Evolutionary conservation across 2,329 filamentous ascomycete genomes (phyloP).

Genomic region (Ascocoryne sarcoides): DNA sequence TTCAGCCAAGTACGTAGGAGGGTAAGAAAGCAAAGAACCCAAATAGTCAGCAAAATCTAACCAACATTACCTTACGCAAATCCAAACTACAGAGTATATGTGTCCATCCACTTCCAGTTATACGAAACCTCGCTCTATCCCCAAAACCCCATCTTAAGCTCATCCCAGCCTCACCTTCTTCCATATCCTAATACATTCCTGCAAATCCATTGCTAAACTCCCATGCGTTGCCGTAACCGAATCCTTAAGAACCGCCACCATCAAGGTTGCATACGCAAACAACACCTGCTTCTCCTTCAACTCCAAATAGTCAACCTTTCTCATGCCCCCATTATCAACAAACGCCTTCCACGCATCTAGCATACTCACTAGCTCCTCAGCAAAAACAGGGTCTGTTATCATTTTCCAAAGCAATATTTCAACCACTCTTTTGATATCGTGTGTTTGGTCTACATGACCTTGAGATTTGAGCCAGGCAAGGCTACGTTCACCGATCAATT

Average conservation of each 20-base stretch:
- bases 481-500: constrained; percentile 36
- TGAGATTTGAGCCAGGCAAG: constrained; percentile 37
- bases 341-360: constrained; percentile 46
- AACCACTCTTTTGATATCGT: constrained; percentile 33
- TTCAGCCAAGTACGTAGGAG: no score
- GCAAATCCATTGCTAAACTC: constrained; percentile 41
- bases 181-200: constrained; percentile 47
- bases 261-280: constrained; percentile 40
- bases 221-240: constrained; percentile 38
- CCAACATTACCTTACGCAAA: no score
- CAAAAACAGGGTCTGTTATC: constrained; percentile 40
- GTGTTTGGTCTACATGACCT: constrained; percentile 20
- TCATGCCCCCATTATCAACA: constrained; percentile 47
- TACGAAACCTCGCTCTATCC: no score
- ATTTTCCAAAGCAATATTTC: constrained; percentile 43
- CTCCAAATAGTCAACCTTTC: constrained; percentile 34
- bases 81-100: no score
- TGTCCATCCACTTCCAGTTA: no score
- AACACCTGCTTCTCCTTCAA: constrained; percentile 32
- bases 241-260: constrained; percentile 40
- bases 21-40: no score
- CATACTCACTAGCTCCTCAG: constrained; percentile 34
- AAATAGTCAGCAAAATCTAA: no score
- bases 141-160: no score
- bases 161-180: constrained; percentile 42